Percentiles rank a stretch among this genome's conserved stretches.
phyloP scores from a whole-genome alignment of 2,329 filamentous ascomycete species.

The Ophidiomyces ophidiicola region DNA sequence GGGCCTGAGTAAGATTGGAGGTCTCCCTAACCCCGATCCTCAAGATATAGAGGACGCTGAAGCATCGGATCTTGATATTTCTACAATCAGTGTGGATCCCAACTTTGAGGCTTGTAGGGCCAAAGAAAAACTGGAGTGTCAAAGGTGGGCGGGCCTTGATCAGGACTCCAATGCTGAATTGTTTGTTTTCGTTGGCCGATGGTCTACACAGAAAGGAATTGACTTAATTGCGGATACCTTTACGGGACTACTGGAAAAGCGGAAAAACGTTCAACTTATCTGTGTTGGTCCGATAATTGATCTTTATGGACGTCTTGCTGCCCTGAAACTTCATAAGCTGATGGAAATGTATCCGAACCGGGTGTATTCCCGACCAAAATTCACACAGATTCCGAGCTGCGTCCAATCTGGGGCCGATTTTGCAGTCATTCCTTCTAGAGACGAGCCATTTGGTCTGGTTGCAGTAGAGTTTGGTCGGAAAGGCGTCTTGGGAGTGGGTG shows the following conservation, averaged over 20 bases:
- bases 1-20: conserved; percentile 51
- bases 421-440: conserved; percentile 54
- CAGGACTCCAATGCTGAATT: conserved; percentile 51
- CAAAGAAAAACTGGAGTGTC: conserved; percentile 48
- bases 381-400: conserved; percentile 53
- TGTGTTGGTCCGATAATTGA: conserved; percentile 55
- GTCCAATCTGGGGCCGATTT: conserved; percentile 59
- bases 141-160: conserved; percentile 55
- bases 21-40: conserved; percentile 54
- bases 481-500: conserved; percentile 54
- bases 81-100: conserved; percentile 41
- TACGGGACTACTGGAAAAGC: conserved; percentile 48
- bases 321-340: conserved; percentile 50
- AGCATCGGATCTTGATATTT: conserved; percentile 40
- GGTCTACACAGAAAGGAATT: conserved; percentile 58
- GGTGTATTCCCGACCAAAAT: conserved; percentile 57
- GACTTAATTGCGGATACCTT: conserved; percentile 58
- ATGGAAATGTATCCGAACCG: conserved; percentile 54
- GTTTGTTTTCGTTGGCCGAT: conserved; percentile 56
- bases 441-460: conserved; percentile 57
- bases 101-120: conserved; percentile 43
- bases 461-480: conserved; percentile 58
- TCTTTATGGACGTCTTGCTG: conserved; percentile 55
- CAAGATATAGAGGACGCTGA: conserved; percentile 52
- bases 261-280: conserved; percentile 50